Evolutionary conservation across 257 asterid genomes (phyloP).

Genomic region (Mentha longifolia): DNA sequence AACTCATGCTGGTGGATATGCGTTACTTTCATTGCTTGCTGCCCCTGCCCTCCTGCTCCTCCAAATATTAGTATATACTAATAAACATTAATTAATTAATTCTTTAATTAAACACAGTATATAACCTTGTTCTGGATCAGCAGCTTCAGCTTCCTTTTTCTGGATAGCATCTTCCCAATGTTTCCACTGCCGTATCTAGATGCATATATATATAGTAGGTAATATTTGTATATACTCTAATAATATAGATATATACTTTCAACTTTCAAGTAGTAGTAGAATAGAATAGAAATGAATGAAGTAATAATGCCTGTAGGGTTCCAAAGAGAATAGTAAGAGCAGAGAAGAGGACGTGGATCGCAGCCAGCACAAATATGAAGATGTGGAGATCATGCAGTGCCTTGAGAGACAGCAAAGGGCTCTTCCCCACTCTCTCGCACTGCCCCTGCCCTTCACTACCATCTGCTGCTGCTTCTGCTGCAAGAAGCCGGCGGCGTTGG

Average conservation of each 20-base stretch:
- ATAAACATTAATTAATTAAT: too few species aligned
- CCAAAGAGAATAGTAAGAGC: slow-evolving; percentile 71
- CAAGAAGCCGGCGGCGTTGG: slow-evolving; percentile 55
- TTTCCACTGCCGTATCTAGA: slow-evolving; percentile 51
- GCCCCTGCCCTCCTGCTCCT: neutral
- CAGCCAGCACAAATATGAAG: slow-evolving; percentile 72
- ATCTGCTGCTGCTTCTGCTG: slow-evolving; percentile 39
- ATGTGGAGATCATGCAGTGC: slow-evolving; percentile 78
- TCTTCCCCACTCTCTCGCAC: slow-evolving; percentile 48
- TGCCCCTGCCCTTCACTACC: slow-evolving; percentile 32
- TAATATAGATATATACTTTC: too few species aligned
- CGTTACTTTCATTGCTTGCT: slow-evolving; percentile 35
- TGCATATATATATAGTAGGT: too few species aligned
- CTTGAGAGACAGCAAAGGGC: slow-evolving; percentile 55
- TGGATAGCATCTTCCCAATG: slow-evolving; percentile 55
- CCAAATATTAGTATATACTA: too few species aligned
- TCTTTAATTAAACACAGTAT: too few species aligned
- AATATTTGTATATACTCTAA: too few species aligned
- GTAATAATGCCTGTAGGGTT: slow-evolving; percentile 59
- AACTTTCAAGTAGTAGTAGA: too few species aligned
- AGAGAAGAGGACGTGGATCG: slow-evolving; percentile 62
- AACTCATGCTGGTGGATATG: slow-evolving; percentile 58
- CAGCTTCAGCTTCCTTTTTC: slow-evolving; percentile 28
- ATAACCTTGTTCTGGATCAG: slow-evolving; percentile 39
- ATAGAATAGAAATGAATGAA: too few species aligned